Evolutionary conservation across 2,329 filamentous ascomycete species (phyloP).

Genomic region (Cadophora sp.): DNA sequence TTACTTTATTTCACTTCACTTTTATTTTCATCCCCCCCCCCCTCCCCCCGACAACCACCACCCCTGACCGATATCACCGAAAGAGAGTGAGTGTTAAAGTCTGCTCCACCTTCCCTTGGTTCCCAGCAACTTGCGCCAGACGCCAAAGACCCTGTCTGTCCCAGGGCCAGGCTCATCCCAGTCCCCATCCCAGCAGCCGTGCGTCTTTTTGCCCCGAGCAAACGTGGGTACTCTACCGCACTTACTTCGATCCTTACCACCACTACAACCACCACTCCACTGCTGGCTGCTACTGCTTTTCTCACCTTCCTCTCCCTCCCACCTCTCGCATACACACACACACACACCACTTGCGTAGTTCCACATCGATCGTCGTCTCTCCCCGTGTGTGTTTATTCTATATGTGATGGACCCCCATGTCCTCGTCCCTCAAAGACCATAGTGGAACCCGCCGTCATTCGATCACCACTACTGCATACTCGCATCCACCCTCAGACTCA

Average conservation of each 20-base stretch:
- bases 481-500: constrained; percentile 24
- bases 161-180: too few relatives aligned
- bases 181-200: constrained; percentile 6
- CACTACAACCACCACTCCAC: not conserved
- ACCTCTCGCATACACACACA: not conserved
- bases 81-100: not conserved
- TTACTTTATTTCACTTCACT: not conserved
- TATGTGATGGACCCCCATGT: constrained; percentile 29
- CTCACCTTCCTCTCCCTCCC: not conserved
- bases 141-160: not conserved
- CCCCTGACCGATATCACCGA: constrained; percentile 7
- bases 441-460: constrained; percentile 37
- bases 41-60: not conserved
- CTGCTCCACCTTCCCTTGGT: not conserved
- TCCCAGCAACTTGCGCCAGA: not conserved
- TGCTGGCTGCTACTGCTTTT: not conserved
- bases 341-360: not conserved
- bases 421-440: constrained; percentile 27
- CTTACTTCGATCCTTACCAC: constrained; percentile 8
- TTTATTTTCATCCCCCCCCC: not conserved
- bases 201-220: constrained; percentile 14
- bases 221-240: not conserved
- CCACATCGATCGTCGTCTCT: not conserved
- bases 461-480: constrained; percentile 13
- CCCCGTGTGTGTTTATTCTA: constrained; percentile 7